Evolutionary conservation across 176 grass and related monocot species (phyloP).

Genomic region (Aegilops umbellulata): DNA sequence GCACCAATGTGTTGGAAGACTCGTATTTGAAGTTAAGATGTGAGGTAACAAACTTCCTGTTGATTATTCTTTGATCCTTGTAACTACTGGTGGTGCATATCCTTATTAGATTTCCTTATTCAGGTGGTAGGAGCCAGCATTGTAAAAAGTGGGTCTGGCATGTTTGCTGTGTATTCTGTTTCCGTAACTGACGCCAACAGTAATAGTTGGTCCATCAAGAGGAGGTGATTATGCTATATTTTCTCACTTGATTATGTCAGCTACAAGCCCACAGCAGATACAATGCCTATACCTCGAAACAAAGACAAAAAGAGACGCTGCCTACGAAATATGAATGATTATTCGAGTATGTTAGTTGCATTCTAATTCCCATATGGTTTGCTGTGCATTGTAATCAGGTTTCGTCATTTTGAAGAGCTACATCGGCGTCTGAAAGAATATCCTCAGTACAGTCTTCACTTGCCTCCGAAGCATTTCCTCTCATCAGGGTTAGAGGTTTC

Average conservation of each 20-base stretch:
- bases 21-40: constrained; percentile 94
- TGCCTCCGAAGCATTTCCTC: constrained; percentile 97
- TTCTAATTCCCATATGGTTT: constrained; percentile 3
- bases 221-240: constrained; percentile 58
- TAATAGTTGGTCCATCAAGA: constrained; percentile 97
- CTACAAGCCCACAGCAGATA: neutral
- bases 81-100: constrained; percentile 17
- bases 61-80: constrained; percentile 11
- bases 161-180: constrained; percentile 97
- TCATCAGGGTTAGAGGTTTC: constrained; percentile 91
- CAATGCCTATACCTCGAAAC: neutral
- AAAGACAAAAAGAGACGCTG: neutral
- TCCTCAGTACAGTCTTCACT: constrained; percentile 84
- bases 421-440: constrained; percentile 97
- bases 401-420: constrained; percentile 98
- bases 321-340: constrained; percentile 7
- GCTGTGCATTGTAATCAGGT: constrained; percentile 52
- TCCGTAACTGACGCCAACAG: constrained; percentile 80
- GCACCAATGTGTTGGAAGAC: constrained; percentile 74
- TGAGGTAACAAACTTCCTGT: constrained; percentile 56
- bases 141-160: constrained; percentile 97
- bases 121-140: constrained; percentile 94
- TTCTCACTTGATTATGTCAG: constrained; percentile 20
- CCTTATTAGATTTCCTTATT: constrained; percentile 33
- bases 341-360: constrained; percentile 1